Conservation (phyloP, 306 rosid genomes). For the Lupinus albus region DNA sequence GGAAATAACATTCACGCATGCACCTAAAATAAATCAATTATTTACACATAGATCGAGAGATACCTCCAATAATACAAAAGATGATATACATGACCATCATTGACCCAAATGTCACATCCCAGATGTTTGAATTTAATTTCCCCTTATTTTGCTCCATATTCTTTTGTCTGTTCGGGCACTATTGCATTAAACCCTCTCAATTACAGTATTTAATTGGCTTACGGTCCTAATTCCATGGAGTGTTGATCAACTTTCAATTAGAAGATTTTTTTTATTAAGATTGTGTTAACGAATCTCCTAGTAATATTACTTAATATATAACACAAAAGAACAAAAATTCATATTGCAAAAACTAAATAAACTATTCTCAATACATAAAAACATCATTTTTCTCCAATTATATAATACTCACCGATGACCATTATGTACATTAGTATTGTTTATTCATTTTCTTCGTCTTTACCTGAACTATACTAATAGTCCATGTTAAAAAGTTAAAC, state of each 20-base stretch:
- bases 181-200: not conserved
- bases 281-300: too few relatives aligned
- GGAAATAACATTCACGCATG: too few relatives aligned
- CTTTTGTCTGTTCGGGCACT: not conserved
- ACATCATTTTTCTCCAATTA: too few relatives aligned
- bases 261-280: not conserved
- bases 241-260: not conserved
- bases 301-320: too few relatives aligned
- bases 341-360: too few relatives aligned
- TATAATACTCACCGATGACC: not conserved
- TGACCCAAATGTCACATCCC: not conserved
- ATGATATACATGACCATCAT: too few relatives aligned
- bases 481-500: not conserved
- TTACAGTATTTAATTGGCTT: not conserved
- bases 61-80: too few relatives aligned
- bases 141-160: not conserved
- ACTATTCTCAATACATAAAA: too few relatives aligned
- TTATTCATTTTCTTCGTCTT: not conserved
- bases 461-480: not conserved
- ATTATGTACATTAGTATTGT: not conserved
- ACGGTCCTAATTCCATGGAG: not conserved
- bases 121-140: too few relatives aligned
- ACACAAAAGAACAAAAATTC: too few relatives aligned
- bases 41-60: too few relatives aligned
- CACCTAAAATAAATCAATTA: too few relatives aligned